Evolutionary conservation across 2,329 filamentous ascomycete species (phyloP).

Genomic region (Cytospora leucostoma): DNA sequence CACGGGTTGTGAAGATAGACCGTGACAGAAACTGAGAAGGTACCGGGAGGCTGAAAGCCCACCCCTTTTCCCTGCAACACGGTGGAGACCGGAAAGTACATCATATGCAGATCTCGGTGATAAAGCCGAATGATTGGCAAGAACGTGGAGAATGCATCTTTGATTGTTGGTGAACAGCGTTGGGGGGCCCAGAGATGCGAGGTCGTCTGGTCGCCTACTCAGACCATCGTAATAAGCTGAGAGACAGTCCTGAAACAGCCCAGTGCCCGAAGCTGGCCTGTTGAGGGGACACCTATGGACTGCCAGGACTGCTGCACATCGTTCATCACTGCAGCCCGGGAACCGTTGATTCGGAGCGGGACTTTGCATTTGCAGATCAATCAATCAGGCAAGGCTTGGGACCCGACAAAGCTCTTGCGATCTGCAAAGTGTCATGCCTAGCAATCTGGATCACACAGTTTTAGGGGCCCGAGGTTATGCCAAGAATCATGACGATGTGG

Average conservation of each 20-base stretch:
- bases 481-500: not conserved
- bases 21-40: not conserved
- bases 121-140: not conserved
- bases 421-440: conserved; percentile 26
- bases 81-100: not conserved
- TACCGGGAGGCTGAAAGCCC: not conserved
- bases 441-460: not conserved
- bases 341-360: conserved; percentile 1
- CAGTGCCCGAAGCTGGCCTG: conserved; percentile 9
- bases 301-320: conserved; percentile 8
- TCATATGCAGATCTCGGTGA: not conserved
- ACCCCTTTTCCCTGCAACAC: not conserved
- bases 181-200: not conserved
- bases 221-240: not conserved
- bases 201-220: not conserved
- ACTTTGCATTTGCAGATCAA: conserved; percentile 24
- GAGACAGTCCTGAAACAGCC: conserved; percentile 16
- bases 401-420: conserved; percentile 31
- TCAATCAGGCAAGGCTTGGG: conserved; percentile 33
- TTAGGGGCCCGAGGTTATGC: conserved; percentile 4
- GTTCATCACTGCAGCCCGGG: conserved; percentile 5
- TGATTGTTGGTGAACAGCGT: not conserved
- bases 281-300: conserved; percentile 4
- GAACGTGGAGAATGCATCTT: not conserved
- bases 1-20: not conserved